These are phyloP conservation scores for Helichrysum umbraculigerum DNA, from an alignment of 129 eudicot species.

Conservation along the genomic window DNA sequence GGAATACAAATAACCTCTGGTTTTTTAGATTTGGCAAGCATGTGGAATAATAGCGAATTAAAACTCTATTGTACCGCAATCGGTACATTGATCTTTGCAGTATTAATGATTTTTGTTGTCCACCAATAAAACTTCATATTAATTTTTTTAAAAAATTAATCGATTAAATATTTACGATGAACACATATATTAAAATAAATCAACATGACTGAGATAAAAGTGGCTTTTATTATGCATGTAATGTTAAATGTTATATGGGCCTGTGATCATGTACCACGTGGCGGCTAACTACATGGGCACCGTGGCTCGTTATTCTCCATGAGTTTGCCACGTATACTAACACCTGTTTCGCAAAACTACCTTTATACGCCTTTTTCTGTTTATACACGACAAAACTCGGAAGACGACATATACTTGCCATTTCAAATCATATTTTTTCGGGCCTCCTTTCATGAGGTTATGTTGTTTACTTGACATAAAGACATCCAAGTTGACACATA, in stretches of 20 bases:
- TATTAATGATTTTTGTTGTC: no score
- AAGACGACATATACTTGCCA: slow-evolving; percentile 16
- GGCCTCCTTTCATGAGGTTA: background rate
- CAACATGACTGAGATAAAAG: background rate
- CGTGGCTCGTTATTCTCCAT: slow-evolving; percentile 29
- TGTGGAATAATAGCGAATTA: no score
- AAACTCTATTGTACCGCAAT: no score
- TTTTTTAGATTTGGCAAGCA: no score
- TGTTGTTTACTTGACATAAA: background rate
- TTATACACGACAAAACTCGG: background rate
- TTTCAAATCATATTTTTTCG: background rate
- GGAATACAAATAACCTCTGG: no score
- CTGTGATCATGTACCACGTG: slow-evolving; percentile 11
- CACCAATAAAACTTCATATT: no score
- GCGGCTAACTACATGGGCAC: background rate
- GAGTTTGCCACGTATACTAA: slow-evolving; percentile 25
- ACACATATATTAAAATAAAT: no score
- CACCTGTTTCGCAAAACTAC: background rate
- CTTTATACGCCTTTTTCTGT: background rate
- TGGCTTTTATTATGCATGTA: background rate
- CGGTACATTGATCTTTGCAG: no score
- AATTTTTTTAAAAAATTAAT: no score
- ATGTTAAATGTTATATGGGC: background rate
- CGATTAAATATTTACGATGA: no score
- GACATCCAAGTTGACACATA: background rate